Evolutionary conservation across 495 filamentous ascomycete species (phyloP).

Genomic region (Rhypophila decipiens): DNA sequence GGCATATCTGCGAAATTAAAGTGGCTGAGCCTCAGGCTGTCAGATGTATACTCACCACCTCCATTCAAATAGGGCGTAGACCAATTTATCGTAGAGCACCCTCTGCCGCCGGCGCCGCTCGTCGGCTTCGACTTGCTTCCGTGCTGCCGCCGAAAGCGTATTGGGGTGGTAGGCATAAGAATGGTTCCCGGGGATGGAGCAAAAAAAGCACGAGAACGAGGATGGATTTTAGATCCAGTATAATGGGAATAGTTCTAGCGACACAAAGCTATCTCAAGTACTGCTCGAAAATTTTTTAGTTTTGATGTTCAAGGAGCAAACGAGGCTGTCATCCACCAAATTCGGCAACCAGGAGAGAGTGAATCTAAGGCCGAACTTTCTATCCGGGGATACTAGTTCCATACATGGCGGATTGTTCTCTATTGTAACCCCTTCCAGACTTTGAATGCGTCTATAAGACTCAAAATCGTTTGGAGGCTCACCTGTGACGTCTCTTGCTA

Average conservation of each 20-base stretch:
- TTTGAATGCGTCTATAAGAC: not conserved
- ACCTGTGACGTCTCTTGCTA: not conserved
- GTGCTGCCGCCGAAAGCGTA: too few species aligned
- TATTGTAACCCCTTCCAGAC: not conserved
- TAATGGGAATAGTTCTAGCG: not conserved
- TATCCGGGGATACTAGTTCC: not conserved
- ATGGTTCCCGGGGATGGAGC: too few species aligned
- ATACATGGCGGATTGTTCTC: not conserved
- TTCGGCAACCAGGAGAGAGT: not conserved
- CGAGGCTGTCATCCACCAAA: not conserved
- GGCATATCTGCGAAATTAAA: too few species aligned
- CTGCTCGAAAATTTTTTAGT: not conserved
- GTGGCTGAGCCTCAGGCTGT: too few species aligned
- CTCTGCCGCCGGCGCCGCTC: too few species aligned
- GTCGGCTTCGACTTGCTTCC: too few species aligned
- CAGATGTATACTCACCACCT: too few species aligned
- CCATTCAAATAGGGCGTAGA: too few species aligned
- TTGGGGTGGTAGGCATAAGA: too few species aligned
- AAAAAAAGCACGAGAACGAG: too few species aligned
- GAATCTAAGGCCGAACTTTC: not conserved
- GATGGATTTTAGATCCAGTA: too few species aligned
- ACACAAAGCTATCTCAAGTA: not conserved
- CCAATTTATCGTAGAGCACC: too few species aligned
- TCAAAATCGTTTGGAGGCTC: not conserved
- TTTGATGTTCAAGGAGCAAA: not conserved